Conservation (phyloP, 305 asterid species). For the Solanum hybrid region DNA sequence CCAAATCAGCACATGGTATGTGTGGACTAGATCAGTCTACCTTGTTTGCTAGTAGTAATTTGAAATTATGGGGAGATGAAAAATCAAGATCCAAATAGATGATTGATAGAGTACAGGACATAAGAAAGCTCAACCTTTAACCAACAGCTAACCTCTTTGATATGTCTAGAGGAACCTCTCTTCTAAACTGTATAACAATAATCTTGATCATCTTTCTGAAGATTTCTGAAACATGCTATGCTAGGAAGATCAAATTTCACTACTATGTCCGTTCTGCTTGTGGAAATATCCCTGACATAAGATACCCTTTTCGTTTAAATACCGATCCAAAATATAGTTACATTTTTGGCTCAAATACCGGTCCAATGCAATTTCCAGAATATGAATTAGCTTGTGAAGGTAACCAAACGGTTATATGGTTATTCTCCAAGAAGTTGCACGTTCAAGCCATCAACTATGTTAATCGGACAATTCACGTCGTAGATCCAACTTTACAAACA, state of each 20-base stretch:
- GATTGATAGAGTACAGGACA: background rate
- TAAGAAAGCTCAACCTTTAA: background rate
- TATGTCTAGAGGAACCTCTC: background rate
- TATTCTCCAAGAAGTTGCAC: background rate
- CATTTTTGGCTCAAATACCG: constrained; percentile 4
- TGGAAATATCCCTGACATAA: background rate
- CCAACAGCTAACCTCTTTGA: too few relatives aligned
- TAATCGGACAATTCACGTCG: background rate
- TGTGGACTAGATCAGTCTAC: background rate
- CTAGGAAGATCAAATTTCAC: background rate
- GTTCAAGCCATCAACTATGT: background rate
- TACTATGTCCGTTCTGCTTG: background rate
- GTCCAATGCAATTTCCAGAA: background rate
- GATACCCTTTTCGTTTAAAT: background rate
- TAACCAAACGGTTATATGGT: background rate
- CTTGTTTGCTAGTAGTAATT: background rate
- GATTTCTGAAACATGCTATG: background rate
- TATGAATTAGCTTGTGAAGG: background rate
- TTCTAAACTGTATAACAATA: background rate
- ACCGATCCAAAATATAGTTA: background rate
- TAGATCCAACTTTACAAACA: background rate
- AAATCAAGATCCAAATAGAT: background rate
- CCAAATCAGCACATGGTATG: background rate
- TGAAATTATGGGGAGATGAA: background rate
- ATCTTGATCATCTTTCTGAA: background rate